These are phyloP conservation scores for Oenanthe sinensis DNA, from an alignment of 129 eudicot species.

Conservation along the genomic window DNA sequence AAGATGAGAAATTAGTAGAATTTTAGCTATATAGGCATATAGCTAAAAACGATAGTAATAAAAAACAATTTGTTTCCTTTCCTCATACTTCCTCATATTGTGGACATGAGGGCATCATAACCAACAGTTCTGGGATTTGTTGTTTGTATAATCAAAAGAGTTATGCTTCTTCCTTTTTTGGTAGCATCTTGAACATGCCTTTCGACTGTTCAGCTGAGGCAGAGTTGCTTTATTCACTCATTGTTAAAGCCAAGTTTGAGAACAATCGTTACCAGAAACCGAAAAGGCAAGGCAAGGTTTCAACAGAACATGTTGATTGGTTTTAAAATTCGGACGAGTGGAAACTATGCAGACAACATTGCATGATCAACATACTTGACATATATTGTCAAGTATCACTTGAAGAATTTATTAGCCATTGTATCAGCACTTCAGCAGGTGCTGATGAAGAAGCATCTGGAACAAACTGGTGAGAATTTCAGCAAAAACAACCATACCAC, in stretches of 20 bases:
- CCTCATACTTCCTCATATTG: not conserved
- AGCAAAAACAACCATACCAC: not conserved
- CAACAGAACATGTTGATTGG: slow-evolving; percentile 70
- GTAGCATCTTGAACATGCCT: slow-evolving; percentile 69
- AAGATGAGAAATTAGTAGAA: not conserved
- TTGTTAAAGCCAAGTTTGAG: slow-evolving; percentile 79
- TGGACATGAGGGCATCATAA: not conserved
- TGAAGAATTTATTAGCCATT: not conserved
- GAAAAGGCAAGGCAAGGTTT: slow-evolving; percentile 52
- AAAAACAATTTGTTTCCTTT: not conserved
- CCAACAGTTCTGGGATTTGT: not conserved
- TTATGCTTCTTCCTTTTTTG: not conserved
- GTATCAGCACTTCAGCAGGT: slow-evolving; percentile 3
- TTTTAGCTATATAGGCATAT: not conserved
- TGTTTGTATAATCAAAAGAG: not conserved
- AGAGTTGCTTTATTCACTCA: slow-evolving; percentile 70
- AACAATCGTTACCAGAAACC: slow-evolving; percentile 78
- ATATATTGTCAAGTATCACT: not conserved
- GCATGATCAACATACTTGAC: not conserved
- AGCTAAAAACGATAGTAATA: not conserved
- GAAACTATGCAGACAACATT: not conserved
- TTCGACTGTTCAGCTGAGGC: slow-evolving; percentile 88
- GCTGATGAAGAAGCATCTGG: not conserved
- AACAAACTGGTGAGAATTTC: not conserved
- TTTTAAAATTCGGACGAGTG: slow-evolving; percentile 18